phyloP scores from a whole-genome alignment of 2,329 filamentous ascomycete genomes.

The Calonectria ilicicola region DNA sequence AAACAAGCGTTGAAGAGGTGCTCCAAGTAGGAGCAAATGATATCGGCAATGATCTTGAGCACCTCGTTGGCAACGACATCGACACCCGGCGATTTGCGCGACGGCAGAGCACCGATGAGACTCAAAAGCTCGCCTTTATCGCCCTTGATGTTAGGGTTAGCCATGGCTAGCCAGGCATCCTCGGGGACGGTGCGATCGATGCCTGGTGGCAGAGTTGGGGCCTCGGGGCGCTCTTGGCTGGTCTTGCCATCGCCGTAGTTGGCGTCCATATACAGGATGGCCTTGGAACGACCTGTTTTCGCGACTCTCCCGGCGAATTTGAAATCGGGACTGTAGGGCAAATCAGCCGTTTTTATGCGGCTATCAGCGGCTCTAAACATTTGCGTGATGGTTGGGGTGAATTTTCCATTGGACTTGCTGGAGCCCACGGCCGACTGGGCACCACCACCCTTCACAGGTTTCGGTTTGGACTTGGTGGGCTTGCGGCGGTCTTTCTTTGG shows the following conservation, averaged over 20 bases:
- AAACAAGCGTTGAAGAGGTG: neutral
- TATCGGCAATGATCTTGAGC: neutral
- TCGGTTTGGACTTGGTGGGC: too few relatives aligned
- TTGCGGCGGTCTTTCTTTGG: too few relatives aligned
- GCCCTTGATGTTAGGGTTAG: too few relatives aligned
- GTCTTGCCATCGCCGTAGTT: neutral
- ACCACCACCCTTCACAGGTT: too few relatives aligned
- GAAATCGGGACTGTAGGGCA: neutral
- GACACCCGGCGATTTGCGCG: neutral
- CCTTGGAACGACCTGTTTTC: neutral
- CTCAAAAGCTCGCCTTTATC: neutral
- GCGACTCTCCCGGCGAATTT: neutral
- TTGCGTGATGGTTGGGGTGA: neutral
- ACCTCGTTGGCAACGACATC: neutral
- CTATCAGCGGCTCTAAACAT: neutral
- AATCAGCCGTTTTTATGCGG: neutral
- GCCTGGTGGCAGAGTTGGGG: neutral
- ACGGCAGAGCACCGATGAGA: neutral
- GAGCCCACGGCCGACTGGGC: too few relatives aligned
- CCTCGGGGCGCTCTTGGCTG: neutral
- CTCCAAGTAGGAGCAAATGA: neutral
- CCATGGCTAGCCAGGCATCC: neutral
- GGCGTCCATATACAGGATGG: neutral
- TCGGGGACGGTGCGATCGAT: neutral
- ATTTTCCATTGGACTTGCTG: neutral